These are phyloP conservation scores for Saccharomycopsis microspora DNA, from an alignment of 805 yeast species.

Conservation along the genomic window DNA sequence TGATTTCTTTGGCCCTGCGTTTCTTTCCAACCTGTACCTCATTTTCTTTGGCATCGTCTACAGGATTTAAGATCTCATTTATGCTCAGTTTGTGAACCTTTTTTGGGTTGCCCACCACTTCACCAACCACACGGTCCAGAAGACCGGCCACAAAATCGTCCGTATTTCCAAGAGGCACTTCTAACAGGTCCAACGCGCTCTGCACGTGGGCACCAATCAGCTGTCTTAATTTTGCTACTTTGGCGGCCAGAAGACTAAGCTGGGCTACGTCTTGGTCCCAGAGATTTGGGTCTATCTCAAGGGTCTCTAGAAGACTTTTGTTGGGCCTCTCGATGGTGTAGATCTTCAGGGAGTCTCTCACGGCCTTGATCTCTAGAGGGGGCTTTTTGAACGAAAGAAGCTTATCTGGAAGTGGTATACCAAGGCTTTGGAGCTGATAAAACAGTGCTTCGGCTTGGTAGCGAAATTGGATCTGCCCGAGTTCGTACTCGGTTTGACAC, in stretches of 20 bases:
- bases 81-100: neutral
- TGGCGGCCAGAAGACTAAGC: neutral
- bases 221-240: no score
- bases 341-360: neutral
- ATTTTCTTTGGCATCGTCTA: slow-evolving; percentile 4
- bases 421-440: neutral
- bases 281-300: no score
- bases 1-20: no score
- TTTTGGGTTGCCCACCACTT: neutral
- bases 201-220: no score
- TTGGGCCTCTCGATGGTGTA: no score
- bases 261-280: no score
- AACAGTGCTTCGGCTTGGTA: slow-evolving; percentile 6
- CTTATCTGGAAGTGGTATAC: neutral
- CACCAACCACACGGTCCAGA: no score
- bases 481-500: slow-evolving; percentile 10
- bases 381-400: neutral
- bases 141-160: no score
- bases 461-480: slow-evolving; percentile 2
- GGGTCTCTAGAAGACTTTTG: no score
- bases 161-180: no score
- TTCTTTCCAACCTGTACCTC: slow-evolving; percentile 1
- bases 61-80: neutral
- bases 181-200: no score
- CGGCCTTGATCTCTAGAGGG: neutral